Base-by-base conservation (phyloP, 129 eudicot genomes). In the Artemisia tridentata region DNA sequence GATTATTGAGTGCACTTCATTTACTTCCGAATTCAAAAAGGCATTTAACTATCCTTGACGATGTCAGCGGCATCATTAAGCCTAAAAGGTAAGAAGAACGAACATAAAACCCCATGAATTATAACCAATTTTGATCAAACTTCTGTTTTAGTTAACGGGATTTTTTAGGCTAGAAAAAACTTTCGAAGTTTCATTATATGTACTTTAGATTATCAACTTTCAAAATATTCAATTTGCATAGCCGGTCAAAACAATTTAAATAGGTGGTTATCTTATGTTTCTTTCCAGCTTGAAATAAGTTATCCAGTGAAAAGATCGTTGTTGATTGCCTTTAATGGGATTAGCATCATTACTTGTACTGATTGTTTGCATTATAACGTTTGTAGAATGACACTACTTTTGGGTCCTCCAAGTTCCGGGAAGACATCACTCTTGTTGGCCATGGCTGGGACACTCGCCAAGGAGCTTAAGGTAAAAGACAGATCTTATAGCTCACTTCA, bases 321-420 rank as follows among this genome's bases (percentile, higher is more conserved):
- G 45, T 31, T 31, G 41, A 31, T 31, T 31, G 41, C 41, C 41
- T 31, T 31, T 31, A 31, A 38, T 38, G 45, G 45, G 45, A 38
- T 38, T 38, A 38, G 45, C 45, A 38, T 38, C 45, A 38, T 38
- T 7, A 38, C 9, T 38, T 38, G 45, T 38, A 38, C 10, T 38
- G 45, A 38, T 38, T 38, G 31, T 38, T 38, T 1, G 45, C 45
- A 38, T n/a, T 19, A 21, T 18, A 61, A 49, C 18, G 47, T 80
- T 67, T 78, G 77, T 72, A 86, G 96, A 65, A 80, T 90, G 96
- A 87, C 95, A 51, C 69, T 90, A 77, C 91, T 90, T 70, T 76
- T 90, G 79, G 96, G 96, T 71, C 96, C 96, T 45, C 96, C 96
- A 47, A 76, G 88, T 74, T 90, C 96, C 14, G 96, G 96, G 59